phyloP scores from a whole-genome alignment of 2,329 filamentous ascomycete species.

The Talaromyces marneffei region DNA sequence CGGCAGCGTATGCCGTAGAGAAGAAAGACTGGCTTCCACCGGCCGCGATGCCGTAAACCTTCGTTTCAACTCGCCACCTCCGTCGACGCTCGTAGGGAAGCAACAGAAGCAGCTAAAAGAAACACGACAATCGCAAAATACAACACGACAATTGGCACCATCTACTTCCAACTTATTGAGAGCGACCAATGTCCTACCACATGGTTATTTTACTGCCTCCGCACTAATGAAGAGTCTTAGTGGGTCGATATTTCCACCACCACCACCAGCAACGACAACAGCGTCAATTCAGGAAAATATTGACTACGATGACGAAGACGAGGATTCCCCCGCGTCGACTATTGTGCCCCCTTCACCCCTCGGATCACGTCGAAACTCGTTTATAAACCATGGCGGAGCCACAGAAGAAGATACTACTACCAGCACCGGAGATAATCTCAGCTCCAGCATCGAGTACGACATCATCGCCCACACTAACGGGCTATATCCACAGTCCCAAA shows the following conservation, averaged over 20 bases:
- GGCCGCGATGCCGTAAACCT: constrained; percentile 34
- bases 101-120: neutral
- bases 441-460: neutral
- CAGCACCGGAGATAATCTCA: neutral
- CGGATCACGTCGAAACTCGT: constrained; percentile 19
- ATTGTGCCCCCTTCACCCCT: constrained; percentile 27
- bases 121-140: neutral
- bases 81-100: constrained; percentile 17
- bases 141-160: neutral
- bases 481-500: neutral
- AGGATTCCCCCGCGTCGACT: constrained; percentile 22
- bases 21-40: constrained; percentile 34
- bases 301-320: constrained; percentile 27
- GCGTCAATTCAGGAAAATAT: constrained; percentile 7
- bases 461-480: neutral
- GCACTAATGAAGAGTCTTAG: constrained; percentile 4
- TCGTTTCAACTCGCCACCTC: constrained; percentile 25
- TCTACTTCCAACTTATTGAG: neutral
- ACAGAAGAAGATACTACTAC: neutral
- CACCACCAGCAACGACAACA: neutral
- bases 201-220: constrained; percentile 4
- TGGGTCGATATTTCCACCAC: neutral
- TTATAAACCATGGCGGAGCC: neutral
- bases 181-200: neutral
- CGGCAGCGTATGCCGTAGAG: constrained; percentile 31